Percentiles rank a stretch among this genome's conserved stretches.
These are phyloP conservation scores for Ailanthus altissimus DNA, from an alignment of 345 rosid genomes.

Conservation along the genomic window DNA sequence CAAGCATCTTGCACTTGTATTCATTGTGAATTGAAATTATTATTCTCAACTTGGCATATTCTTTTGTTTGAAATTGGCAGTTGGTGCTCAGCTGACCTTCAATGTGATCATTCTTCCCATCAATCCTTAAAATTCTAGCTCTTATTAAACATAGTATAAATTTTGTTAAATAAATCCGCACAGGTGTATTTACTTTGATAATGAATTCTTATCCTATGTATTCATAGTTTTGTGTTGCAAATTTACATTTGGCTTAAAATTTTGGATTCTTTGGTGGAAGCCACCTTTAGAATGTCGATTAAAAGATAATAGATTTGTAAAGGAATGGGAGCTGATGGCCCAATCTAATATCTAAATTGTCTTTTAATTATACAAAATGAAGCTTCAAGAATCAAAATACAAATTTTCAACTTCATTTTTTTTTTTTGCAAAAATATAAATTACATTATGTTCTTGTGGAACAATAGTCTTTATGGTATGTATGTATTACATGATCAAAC, in stretches of 20 bases:
- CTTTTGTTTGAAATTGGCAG: neutral
- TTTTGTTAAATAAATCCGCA: too few relatives aligned
- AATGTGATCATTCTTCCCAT: too few relatives aligned
- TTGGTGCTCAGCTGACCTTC: neutral
- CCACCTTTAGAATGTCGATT: neutral
- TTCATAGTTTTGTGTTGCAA: too few relatives aligned
- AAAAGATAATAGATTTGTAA: neutral
- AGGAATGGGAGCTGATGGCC: neutral
- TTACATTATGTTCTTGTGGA: neutral
- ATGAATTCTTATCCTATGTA: too few relatives aligned
- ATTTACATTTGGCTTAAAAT: neutral
- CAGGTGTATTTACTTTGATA: too few relatives aligned
- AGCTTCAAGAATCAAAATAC: neutral
- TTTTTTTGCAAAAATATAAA: neutral
- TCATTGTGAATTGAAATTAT: neutral
- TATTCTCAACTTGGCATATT: too few relatives aligned
- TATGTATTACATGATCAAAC: neutral
- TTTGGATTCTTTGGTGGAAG: constrained; percentile 1
- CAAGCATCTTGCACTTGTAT: neutral
- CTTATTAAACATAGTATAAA: too few relatives aligned
- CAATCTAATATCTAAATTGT: constrained; percentile 4
- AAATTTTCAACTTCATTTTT: neutral
- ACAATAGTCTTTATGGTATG: neutral
- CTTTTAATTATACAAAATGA: constrained; percentile 5
- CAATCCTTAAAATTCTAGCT: too few relatives aligned